Percentiles rank a stretch among this genome's conserved stretches.
These are phyloP conservation scores for Trichophyton mentagrophytes DNA, from an alignment of 2,329 filamentous ascomycete genomes.

Conservation along the genomic window DNA sequence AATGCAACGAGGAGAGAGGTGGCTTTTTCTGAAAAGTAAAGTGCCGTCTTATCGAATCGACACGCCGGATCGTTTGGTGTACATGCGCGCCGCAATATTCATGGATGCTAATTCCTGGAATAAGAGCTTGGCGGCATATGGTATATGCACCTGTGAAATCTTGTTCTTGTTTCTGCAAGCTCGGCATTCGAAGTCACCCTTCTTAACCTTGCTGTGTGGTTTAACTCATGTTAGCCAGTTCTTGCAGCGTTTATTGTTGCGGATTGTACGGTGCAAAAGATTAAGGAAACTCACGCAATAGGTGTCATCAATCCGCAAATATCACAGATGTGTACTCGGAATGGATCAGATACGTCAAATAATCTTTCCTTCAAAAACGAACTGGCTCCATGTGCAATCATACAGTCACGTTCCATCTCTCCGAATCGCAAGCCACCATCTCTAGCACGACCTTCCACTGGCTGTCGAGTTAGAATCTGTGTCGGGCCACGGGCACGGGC, in stretches of 20 bases:
- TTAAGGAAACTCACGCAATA: conserved; percentile 70
- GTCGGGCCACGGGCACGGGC: conserved; percentile 93
- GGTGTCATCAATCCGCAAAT: conserved; percentile 98
- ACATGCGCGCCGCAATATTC: conserved; percentile 98
- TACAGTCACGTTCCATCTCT: conserved; percentile 99
- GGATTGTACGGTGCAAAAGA: conserved; percentile 7
- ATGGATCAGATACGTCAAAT: conserved; percentile 95
- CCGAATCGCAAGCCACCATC: conserved; percentile 98
- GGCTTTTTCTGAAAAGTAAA: background rate
- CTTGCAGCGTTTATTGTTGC: background rate
- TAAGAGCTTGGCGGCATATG: conserved; percentile 91
- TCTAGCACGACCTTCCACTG: conserved; percentile 93
- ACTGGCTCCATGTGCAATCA: conserved; percentile 98
- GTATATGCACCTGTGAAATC: conserved; percentile 95
- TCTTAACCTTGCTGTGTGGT: conserved; percentile 64
- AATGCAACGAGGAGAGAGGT: background rate
- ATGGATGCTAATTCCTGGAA: conserved; percentile 97
- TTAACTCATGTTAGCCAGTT: conserved; percentile 3
- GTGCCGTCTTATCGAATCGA: conserved; percentile 24
- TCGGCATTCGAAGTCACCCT: conserved; percentile 90
- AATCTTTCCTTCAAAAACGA: conserved; percentile 94
- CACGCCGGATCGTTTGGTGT: conserved; percentile 52
- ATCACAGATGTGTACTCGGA: conserved; percentile 95
- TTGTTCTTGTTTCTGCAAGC: conserved; percentile 99
- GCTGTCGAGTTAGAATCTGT: conserved; percentile 93